phyloP scores from a whole-genome alignment of 2,329 filamentous ascomycete species.

The Hysterium pulicare region DNA sequence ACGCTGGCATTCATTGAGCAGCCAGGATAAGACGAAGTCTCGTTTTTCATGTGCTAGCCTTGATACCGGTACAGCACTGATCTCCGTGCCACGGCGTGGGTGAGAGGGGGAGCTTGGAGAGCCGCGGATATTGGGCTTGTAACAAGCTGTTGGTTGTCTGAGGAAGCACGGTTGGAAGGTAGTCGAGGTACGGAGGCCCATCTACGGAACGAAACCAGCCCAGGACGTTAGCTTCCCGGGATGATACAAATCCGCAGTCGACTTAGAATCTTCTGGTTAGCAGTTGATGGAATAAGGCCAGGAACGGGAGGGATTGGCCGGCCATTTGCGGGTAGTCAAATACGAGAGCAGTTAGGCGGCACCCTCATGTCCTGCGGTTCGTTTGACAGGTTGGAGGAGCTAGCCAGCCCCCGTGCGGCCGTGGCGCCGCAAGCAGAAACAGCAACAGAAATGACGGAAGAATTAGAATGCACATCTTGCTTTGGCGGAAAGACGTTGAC shows the following conservation, averaged over 20 bases:
- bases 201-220: slow-evolving; percentile 1
- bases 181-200: slow-evolving; percentile 18
- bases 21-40: background rate
- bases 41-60: slow-evolving; percentile 4
- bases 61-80: slow-evolving; percentile 4
- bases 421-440: too few species aligned
- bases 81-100: slow-evolving; percentile 16
- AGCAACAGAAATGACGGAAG: too few species aligned
- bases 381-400: background rate
- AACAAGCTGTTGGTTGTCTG: slow-evolving; percentile 11
- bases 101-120: slow-evolving; percentile 18
- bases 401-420: too few species aligned
- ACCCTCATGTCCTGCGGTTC: background rate
- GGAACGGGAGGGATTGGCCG: background rate
- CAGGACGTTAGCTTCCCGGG: slow-evolving; percentile 15
- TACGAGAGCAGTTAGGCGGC: slow-evolving; percentile 1
- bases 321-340: background rate
- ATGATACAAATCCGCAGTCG: slow-evolving; percentile 14
- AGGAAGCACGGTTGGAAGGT: slow-evolving; percentile 20
- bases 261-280: too few species aligned
- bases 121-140: slow-evolving; percentile 14
- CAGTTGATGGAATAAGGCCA: slow-evolving; percentile 1
- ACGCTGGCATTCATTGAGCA: slow-evolving; percentile 3
- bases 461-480: too few species aligned
- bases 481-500: slow-evolving; percentile 3